Evolutionary conservation across 108 stramenopile species (phyloP), one percentile per base, ranked within the genome.

Genomic region (Discostella stelligeroides): DNA sequence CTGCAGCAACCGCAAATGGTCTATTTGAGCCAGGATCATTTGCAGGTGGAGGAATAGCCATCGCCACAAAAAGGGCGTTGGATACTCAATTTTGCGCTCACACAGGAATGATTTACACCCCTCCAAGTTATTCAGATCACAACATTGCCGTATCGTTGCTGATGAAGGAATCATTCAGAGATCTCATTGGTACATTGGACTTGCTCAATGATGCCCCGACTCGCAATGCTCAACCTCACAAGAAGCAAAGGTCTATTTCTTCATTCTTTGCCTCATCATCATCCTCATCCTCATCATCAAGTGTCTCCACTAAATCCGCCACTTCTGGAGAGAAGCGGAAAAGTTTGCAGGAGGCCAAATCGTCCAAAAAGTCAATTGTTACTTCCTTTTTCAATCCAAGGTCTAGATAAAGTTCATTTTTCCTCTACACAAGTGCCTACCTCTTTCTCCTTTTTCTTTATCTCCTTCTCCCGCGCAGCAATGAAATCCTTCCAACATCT

Each of bases 21-120:
- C 48, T 75, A 14, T 97, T 88, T 59, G 76, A 80, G 49, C 62
- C 85, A 15, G 91, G 86, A 13, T 76, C 90, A 15, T 97, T 89
- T 83, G 63, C 81, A 13, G 96, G 96, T 39, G 96, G 90, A 21
- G 96, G 96, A 2, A 94, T 97, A 29, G 80, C 80, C 7, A 61
- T 70, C 15, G 86, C 89, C 8, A 58, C 89, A 43, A 82, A 85
- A 73, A 23, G 49, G 43, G 87, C 86, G 29, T 68, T 95, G 48
- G 85, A 92, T 61, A 82, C 86, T 9, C 96, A 95, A 59, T 90
- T 93, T 63, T 84, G 85, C 15, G 93, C 89, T 9, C 93, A 95
- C 50, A 95, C 88, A 15, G 94, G 95, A n/a, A 93, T 95, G 57
- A 80, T 95, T 7, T 96, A 97, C 68, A 96, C 95, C 0, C 93